Evolutionary conservation across 306 rosid species (phyloP).

Genomic region (Trichosanthes cucumerina): DNA sequence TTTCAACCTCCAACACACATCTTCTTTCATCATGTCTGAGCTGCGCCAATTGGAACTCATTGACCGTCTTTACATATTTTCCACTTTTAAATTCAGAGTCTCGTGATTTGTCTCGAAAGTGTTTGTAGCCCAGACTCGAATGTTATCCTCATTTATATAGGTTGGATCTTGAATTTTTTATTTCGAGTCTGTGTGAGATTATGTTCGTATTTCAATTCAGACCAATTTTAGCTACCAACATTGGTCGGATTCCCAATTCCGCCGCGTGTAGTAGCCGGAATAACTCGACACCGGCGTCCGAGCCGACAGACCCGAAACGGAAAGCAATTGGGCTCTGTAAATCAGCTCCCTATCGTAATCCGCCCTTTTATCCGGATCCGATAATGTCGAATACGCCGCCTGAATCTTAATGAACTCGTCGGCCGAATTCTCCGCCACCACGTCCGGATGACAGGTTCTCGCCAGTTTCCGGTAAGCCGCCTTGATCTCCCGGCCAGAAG

Average conservation of each 20-base stretch:
- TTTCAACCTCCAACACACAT: too few relatives aligned
- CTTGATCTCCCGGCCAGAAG: slow-evolving; percentile 43
- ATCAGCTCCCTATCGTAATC: slow-evolving; percentile 31
- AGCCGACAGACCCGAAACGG: background rate
- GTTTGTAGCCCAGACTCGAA: too few relatives aligned
- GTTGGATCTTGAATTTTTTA: too few relatives aligned
- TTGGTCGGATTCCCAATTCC: slow-evolving; percentile 76
- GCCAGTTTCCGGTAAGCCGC: slow-evolving; percentile 57
- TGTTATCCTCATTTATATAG: too few relatives aligned
- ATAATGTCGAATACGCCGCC: slow-evolving; percentile 54
- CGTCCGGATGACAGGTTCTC: slow-evolving; percentile 63
- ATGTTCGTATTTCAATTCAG: background rate
- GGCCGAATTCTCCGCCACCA: slow-evolving; percentile 48
- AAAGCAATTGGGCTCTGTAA: background rate
- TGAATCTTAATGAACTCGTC: slow-evolving; percentile 45
- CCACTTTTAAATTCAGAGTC: too few relatives aligned
- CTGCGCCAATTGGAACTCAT: too few relatives aligned
- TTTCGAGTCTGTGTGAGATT: too few relatives aligned
- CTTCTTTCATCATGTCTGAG: too few relatives aligned
- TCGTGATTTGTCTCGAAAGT: too few relatives aligned
- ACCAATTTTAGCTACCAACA: slow-evolving; percentile 40
- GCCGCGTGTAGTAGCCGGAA: slow-evolving; percentile 13
- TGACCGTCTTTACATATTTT: too few relatives aligned
- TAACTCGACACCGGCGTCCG: slow-evolving; percentile 16
- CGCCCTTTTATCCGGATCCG: slow-evolving; percentile 64